A percentile compares a stretch with the other conserved stretches of the same genome.
phyloP scores from a whole-genome alignment of 2,329 filamentous ascomycete species.

The Botryotinia globosa region DNA sequence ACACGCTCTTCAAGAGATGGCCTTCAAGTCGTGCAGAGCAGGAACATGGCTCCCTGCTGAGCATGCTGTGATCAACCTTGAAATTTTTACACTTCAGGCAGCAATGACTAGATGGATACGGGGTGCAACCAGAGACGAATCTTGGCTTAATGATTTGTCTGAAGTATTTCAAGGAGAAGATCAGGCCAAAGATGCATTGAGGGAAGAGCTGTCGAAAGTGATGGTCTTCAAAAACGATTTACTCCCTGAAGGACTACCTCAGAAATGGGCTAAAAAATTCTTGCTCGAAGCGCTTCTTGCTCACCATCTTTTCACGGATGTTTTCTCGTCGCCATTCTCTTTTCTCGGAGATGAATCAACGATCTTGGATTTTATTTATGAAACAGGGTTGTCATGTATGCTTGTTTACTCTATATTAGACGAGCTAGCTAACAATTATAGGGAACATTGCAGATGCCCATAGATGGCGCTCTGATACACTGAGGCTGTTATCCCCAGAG shows the following conservation, averaged over 20 bases:
- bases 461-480: slow-evolving; percentile 27
- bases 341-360: background rate
- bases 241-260: background rate
- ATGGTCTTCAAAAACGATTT: background rate
- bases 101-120: background rate
- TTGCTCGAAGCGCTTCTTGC: background rate
- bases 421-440: background rate
- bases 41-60: background rate
- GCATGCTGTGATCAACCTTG: rapidly evolving
- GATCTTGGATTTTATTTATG: background rate
- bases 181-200: background rate
- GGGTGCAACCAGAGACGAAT: background rate
- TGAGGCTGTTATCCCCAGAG: slow-evolving; percentile 7
- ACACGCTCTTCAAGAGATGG: background rate
- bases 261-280: background rate
- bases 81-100: background rate
- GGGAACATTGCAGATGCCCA: slow-evolving; percentile 26
- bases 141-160: background rate
- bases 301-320: background rate
- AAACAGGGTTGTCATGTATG: background rate
- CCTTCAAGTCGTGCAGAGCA: background rate
- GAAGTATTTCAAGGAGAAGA: background rate
- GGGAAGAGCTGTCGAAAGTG: background rate
- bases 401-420: background rate
- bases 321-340: background rate